Conservation (phyloP, 202 grass and related monocot genomes). For the Zoysia matrella region DNA sequence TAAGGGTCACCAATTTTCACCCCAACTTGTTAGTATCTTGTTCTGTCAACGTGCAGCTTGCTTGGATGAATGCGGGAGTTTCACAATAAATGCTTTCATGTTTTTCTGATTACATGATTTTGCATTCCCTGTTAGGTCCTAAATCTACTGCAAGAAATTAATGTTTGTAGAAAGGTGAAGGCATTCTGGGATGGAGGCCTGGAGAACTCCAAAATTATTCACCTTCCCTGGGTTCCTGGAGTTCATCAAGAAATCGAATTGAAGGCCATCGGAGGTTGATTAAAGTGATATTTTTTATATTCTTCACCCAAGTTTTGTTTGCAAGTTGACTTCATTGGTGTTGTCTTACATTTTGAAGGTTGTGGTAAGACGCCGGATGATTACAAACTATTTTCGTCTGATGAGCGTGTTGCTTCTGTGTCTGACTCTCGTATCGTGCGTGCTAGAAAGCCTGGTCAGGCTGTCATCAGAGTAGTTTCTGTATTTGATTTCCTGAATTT, state of each 20-base stretch:
- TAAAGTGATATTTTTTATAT: slow-evolving; percentile 41
- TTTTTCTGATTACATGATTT: slow-evolving; percentile 49
- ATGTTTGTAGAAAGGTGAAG: slow-evolving; percentile 90
- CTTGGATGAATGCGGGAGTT: slow-evolving; percentile 16
- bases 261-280: slow-evolving; percentile 82
- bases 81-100: slow-evolving; percentile 15
- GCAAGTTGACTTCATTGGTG: slow-evolving; percentile 44
- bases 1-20: no score
- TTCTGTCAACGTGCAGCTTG: slow-evolving; percentile 22
- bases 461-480: slow-evolving; percentile 83
- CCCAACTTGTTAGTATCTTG: neutral
- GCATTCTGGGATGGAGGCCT: slow-evolving; percentile 62
- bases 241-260: slow-evolving; percentile 75
- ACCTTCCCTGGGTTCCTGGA: slow-evolving; percentile 86
- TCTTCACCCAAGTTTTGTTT: slow-evolving; percentile 37
- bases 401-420: slow-evolving; percentile 71
- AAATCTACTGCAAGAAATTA: slow-evolving; percentile 78
- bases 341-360: slow-evolving; percentile 61
- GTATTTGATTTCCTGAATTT: slow-evolving; percentile 79
- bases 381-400: slow-evolving; percentile 84
- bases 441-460: slow-evolving; percentile 80
- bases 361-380: slow-evolving; percentile 71
- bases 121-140: slow-evolving; percentile 67
- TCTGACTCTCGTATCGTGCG: slow-evolving; percentile 60
- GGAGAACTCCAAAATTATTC: slow-evolving; percentile 62